A percentile compares a stretch with the other conserved stretches of the same genome.
Evolutionary conservation across 2,329 filamentous ascomycete genomes (phyloP).

Genomic region (Chaetomium olivaceum): DNA sequence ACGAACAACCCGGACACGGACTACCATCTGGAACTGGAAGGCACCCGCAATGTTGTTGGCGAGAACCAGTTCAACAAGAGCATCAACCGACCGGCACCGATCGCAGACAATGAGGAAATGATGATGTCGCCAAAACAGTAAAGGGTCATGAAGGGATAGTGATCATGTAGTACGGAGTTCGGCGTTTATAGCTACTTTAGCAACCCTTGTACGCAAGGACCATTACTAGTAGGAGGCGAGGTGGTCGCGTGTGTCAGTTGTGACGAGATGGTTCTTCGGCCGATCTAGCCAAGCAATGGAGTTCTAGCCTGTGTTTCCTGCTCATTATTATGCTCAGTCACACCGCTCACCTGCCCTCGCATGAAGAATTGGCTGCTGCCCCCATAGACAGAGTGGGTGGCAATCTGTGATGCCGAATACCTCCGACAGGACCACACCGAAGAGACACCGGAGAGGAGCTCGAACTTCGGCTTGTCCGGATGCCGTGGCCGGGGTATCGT

Average conservation of each 20-base stretch:
- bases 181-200: constrained; percentile 12
- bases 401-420: neutral
- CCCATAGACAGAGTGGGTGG: neutral
- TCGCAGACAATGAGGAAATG: constrained; percentile 35
- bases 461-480: constrained; percentile 1
- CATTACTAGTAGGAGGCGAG: neutral
- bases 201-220: neutral
- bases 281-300: neutral
- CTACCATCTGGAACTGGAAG: constrained; percentile 28
- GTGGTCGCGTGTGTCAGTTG: neutral
- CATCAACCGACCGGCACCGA: constrained; percentile 32
- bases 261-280: neutral
- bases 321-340: neutral
- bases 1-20: constrained; percentile 29
- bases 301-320: neutral
- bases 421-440: neutral
- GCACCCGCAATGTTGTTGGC: constrained; percentile 28
- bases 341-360: neutral
- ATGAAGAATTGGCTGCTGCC: neutral
- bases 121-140: constrained; percentile 38
- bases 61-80: constrained; percentile 35
- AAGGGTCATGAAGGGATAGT: neutral
- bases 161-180: constrained; percentile 18
- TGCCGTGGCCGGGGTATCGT: neutral
- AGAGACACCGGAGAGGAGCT: neutral